Conservation (phyloP, 192 early-diverging fungal genomes). For the Cetraspora pellucida region DNA sequence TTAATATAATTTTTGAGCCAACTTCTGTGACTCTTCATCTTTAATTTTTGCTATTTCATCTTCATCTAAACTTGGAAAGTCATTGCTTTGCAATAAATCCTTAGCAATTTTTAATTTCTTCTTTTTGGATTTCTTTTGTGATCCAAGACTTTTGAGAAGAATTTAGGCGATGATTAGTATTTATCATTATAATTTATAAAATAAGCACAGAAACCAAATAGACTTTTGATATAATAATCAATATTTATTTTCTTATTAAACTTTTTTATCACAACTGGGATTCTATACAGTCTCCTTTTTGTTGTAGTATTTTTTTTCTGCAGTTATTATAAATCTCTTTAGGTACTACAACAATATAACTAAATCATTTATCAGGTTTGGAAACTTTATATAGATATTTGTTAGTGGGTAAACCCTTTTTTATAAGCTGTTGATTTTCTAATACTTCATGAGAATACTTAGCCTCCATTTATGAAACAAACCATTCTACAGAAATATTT, state of each 20-base stretch:
- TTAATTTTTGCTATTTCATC: background rate
- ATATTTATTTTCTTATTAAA: conserved; percentile 7
- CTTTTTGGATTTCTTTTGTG: too few relatives aligned
- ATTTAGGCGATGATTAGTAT: too few relatives aligned
- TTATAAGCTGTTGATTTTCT: conserved; percentile 2
- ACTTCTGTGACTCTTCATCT: too few relatives aligned
- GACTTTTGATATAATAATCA: background rate
- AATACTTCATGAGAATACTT: background rate
- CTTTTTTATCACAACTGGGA: background rate
- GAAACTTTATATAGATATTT: background rate
- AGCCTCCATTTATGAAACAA: background rate
- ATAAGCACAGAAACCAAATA: background rate
- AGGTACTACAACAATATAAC: background rate
- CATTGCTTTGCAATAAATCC: too few relatives aligned
- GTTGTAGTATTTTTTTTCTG: background rate
- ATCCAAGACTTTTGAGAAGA: too few relatives aligned
- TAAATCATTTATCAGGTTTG: background rate
- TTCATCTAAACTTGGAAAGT: too few relatives aligned
- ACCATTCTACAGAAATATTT: background rate
- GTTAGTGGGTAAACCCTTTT: background rate
- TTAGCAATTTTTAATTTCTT: too few relatives aligned
- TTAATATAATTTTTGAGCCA: conserved; percentile 17
- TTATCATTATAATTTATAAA: conserved; percentile 11
- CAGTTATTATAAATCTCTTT: background rate
- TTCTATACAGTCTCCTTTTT: conserved; percentile 14